Evolutionary conservation across 2,329 filamentous ascomycete genomes (phyloP), one percentile per base, ranked within the genome.

Genomic region (Fusarium napiforme): DNA sequence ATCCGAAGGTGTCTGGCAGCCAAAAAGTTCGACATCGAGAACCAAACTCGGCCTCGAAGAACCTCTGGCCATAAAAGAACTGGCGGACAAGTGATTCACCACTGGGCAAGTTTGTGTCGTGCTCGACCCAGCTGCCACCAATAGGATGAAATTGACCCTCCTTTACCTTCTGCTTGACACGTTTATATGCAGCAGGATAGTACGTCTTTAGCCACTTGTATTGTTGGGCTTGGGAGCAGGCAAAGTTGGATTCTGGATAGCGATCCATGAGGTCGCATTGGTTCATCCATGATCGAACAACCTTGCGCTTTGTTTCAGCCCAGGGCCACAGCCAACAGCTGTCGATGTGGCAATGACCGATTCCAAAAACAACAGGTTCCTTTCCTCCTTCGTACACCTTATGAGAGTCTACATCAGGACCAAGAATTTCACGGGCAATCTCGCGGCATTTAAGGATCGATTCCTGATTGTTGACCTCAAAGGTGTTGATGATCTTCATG

Each of bases 291-390:
- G 95, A 98, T 50, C 96, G 91, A 26, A 93, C 95, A 36, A 98
- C 93, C 85, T 99, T 99, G 78, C 96, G 93, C 84, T 97, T 98
- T 1, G 96, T 98, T 85, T 99, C 96, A 15, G 93, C 96, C 89
- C 95, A 99, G 0, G 96, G 96, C 96, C 96, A 99, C 40, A 99
- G 87, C 96, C 96, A 99, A 83, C 96, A 98, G 34, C 93, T 97
- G 83, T 98, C 96, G 75, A 99, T 99, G 82, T 99, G 96, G 77
- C 96, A 99, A 81, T 99, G 94, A 1, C 96, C 96, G 74, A 98
- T 96, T 40, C 91, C 96, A 77, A 91, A 96, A 7, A 98, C 93
- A 67, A 97, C 87, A 4, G 94, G 90, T 39, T 92, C 87, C 32
- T 92, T 91, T 71, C 90, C 92, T 56, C 87, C 90, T 45, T 94